Evolutionary conservation across 805 yeast species (phyloP), one percentile per base, ranked within the genome.

Genomic region (Candida anglica): DNA sequence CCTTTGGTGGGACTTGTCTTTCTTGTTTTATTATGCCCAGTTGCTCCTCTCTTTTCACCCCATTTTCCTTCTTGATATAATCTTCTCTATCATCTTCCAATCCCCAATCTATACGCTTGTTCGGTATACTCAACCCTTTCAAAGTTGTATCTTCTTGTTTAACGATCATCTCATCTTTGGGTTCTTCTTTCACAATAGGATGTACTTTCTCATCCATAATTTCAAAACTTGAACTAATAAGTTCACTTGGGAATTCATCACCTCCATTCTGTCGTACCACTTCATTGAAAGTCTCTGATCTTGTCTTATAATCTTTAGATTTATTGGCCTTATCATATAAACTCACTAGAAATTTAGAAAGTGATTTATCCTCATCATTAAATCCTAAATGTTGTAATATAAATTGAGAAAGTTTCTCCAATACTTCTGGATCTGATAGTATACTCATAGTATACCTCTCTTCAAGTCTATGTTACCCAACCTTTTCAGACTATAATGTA

Each of bases 231-330:
- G 47, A 45, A 10, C 34, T 34, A 2, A 60, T 39, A 36, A 66
- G 65, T 26, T 47, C 52, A 8, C 27, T 36, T 2, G 71, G 69
- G 33, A 66, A 66, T 15, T 57, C 66, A 8, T 54, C 62, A 4
- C 71, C 72, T 1, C 73, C 71, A 42, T 65, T 65, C n/a, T 49
- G 52, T 15, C 40, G 34, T 13, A 66, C 42, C 6, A 49, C 38
- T 20, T 32, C 30, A 17, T 47, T 32, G 37, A 44, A 47, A 3
- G 30, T 13, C 19, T 24, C 28, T 2, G 14, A 17, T 19, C 33
- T 9, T 2, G 2, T 25, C 14, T 9, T 3, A 3, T 11, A 6
- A 19, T 26, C 24, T 8, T 19, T 27, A 9, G 25, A 17, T n/a
- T 17, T 14, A n/a, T 30, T 15, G 15, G 29, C 27, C 14, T 23